Base-by-base conservation (phyloP, 139 green algal genomes). In the Chlorella sp. region DNA sequence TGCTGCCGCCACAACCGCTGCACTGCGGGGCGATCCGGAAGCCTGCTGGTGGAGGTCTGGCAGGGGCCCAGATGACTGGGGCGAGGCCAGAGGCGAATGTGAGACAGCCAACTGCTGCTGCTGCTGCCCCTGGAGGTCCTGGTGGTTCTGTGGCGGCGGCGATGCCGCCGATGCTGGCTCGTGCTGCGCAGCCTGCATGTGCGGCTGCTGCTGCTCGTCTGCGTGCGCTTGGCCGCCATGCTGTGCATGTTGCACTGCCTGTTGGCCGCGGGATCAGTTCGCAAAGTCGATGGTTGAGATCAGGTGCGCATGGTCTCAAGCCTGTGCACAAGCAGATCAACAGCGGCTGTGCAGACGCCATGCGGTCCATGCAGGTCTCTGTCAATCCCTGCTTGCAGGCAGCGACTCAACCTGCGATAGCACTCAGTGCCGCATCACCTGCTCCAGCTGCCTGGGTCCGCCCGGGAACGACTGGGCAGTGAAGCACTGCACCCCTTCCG, bases 401-500 rank as follows among this genome's bases (percentile, higher is more conserved):
- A 13, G 26, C 1, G 22, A 36, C 1, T 11, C 34, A 5, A 9
- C 60, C 26, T 36, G 9, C 26, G 1, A 34, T 11, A 20, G 17
- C 26, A 34, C 19, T 36, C 26, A 9, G n/a, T 4, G 34, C 3
- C 32, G 32, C 30, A 70, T 40, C 68, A 76, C 72, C 82, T 80
- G 38, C 22, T 75, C 81, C 74, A 89, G 73, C 62, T 48, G n/a
- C 32, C 48, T 30, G 6, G 58, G 54, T 3, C 67, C 80, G 24
- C 22, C 26, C 9, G 81, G 78, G 36, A 89, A 40, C 73, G 87
- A 48, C 24, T 67, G 68, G 14, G 81, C 81, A 14, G 69, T 80
- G 81, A 80, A 85, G 81, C 81, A 73, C n/a, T 34, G 48, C 67
- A 85, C 81, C 0, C 67, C 69, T 0, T 78, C 70, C 16, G 44